Percentiles rank a stretch among this genome's conserved stretches.
These are phyloP conservation scores for Geotrichum carabidarum DNA, from an alignment of 1,139 yeast genomes.

Conservation along the genomic window DNA sequence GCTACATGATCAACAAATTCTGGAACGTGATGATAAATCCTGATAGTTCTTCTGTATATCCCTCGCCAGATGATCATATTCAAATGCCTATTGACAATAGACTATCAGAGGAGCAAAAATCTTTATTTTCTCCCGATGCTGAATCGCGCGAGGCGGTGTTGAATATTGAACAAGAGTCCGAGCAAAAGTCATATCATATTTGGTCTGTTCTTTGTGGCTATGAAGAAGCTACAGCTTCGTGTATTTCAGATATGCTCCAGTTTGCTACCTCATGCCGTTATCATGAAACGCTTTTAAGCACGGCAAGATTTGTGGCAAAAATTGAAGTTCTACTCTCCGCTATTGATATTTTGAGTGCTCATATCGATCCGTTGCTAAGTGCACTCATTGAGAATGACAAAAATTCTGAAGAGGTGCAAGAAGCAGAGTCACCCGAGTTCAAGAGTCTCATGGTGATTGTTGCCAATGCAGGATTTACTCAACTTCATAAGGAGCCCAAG, in stretches of 20 bases:
- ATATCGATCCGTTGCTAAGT: constrained; percentile 27
- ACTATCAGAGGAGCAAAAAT: neutral
- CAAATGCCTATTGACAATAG: neutral
- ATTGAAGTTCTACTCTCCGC: constrained; percentile 75
- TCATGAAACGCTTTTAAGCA: constrained; percentile 60
- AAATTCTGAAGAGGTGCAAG: constrained; percentile 17
- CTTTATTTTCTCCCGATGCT: constrained; percentile 31
- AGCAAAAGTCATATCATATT: constrained; percentile 64
- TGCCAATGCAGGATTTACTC: constrained; percentile 21
- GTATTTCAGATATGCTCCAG: constrained; percentile 88
- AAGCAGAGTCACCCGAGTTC: constrained; percentile 20
- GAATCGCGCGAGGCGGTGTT: constrained; percentile 42
- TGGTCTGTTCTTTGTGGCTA: constrained; percentile 87
- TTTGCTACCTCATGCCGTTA: constrained; percentile 76
- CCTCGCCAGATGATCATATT: neutral
- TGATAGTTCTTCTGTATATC: constrained; percentile 3
- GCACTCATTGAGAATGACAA: constrained; percentile 14
- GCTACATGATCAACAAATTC: constrained; percentile 94
- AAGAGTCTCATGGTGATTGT: constrained; percentile 12
- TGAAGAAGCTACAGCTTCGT: constrained; percentile 89
- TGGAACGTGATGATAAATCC: constrained; percentile 65
- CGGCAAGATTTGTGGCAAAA: constrained; percentile 69
- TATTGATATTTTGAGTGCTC: constrained; percentile 47
- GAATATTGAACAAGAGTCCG: constrained; percentile 60
- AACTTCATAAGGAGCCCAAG: constrained; percentile 73